Conservation (phyloP, 371 early-diverging fungal genomes). For the Mucor racemosus region DNA sequence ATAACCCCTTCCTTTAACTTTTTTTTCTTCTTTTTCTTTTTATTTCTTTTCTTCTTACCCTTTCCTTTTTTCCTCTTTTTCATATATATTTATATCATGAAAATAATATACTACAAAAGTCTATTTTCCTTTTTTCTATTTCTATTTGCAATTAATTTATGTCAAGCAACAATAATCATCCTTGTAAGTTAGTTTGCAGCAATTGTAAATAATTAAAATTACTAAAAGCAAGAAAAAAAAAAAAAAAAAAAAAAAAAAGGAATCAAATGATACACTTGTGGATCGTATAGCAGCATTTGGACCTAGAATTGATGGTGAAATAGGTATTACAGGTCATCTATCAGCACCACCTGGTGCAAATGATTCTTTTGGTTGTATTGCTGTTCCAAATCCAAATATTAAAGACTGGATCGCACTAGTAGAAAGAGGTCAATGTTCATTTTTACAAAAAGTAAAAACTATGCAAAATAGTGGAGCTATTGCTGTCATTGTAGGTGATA, state of each 20-base stretch:
- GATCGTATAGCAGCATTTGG: slow-evolving; percentile 78
- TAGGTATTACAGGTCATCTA: slow-evolving; percentile 53
- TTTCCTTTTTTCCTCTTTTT: not conserved
- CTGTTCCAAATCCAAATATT: not conserved
- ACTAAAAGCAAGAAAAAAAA: not conserved
- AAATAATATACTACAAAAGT: not conserved
- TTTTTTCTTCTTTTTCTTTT: not conserved
- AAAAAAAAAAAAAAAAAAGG: slow-evolving; percentile 30
- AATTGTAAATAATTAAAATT: not conserved
- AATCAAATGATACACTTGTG: slow-evolving; percentile 62
- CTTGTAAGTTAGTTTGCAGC: slow-evolving; percentile 10
- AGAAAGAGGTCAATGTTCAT: slow-evolving; percentile 86
- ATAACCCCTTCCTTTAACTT: not conserved
- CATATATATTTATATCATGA: not conserved
- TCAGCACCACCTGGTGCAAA: slow-evolving; percentile 28
- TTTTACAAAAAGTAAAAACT: slow-evolving; percentile 85
- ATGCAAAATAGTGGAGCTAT: slow-evolving; percentile 88
- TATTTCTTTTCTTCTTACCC: not conserved
- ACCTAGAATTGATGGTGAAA: slow-evolving; percentile 54
- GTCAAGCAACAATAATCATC: slow-evolving; percentile 24
- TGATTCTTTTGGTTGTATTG: slow-evolving; percentile 41
- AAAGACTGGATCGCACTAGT: slow-evolving; percentile 83
- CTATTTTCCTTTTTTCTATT: slow-evolving; percentile 3
- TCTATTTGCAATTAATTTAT: slow-evolving; percentile 5
- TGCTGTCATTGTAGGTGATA: slow-evolving; percentile 93